These are phyloP conservation scores for Lasiodiplodia citricola DNA, from an alignment of 2,329 filamentous ascomycete species.

Conservation along the genomic window DNA sequence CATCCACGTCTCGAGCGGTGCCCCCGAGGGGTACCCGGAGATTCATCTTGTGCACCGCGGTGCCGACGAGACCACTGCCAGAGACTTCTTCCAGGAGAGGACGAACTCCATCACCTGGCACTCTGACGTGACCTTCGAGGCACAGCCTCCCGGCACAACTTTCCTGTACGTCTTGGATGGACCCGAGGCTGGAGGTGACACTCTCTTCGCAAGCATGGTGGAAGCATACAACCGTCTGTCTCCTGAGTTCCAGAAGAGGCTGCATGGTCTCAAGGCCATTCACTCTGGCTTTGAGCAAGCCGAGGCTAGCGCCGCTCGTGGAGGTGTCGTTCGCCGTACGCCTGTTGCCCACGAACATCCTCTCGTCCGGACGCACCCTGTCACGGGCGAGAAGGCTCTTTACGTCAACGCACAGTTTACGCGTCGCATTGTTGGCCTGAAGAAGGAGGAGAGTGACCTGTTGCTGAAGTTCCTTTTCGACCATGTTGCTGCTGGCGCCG, in stretches of 20 bases:
- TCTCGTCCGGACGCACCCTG: constrained; percentile 78
- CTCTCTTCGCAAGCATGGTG: constrained; percentile 78
- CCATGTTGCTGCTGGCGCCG: constrained; percentile 73
- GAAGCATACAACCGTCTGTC: constrained; percentile 83
- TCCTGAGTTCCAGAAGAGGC: constrained; percentile 75
- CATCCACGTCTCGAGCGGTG: constrained; percentile 79
- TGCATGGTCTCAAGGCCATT: constrained; percentile 80
- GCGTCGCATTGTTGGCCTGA: constrained; percentile 78
- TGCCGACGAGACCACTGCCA: constrained; percentile 65
- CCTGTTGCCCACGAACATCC: constrained; percentile 78
- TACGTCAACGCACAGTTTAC: constrained; percentile 88
- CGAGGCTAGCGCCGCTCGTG: constrained; percentile 67
- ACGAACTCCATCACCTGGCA: constrained; percentile 89
- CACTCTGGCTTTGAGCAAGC: constrained; percentile 86
- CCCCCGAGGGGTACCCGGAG: constrained; percentile 74
- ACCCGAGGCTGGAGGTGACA: constrained; percentile 81
- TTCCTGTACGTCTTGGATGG: constrained; percentile 88
- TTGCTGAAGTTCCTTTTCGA: constrained; percentile 79
- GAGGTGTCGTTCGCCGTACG: constrained; percentile 75
- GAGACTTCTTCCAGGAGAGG: constrained; percentile 69
- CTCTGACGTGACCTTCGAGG: constrained; percentile 85
- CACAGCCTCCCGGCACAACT: constrained; percentile 86
- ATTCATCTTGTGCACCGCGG: constrained; percentile 80
- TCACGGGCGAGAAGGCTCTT: constrained; percentile 81
- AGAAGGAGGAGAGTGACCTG: constrained; percentile 84